Base-by-base conservation (phyloP, 176 grass and related monocot species). In the Oryza meridionalis region DNA sequence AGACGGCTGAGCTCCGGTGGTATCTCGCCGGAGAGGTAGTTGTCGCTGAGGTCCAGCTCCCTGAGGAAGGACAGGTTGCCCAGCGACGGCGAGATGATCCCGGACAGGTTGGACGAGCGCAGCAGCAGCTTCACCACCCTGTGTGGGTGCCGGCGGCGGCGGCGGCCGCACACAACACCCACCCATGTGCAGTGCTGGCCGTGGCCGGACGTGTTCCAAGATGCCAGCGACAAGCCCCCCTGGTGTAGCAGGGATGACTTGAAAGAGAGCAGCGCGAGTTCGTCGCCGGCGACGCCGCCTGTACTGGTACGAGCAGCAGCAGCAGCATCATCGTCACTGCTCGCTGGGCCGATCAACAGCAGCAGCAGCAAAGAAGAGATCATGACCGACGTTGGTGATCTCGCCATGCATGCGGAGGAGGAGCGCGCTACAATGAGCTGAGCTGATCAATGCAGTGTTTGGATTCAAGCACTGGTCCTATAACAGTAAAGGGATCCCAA, bases 201-300 rank as follows among this genome's bases (percentile, higher is more conserved):
- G 29, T 42, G 5, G 38, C 38, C 38, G 38, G 85, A 69, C 16
- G 22, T 13, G 21, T 84, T 91, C 85, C 85, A 87, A 9, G 80
- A 87, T 1, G 61, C 43, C 46, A 87, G 72, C 12, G 49, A 26
- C 58, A 37, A 0, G 75, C 70, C 10, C 61, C 79, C 17, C 7
- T 8, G 21, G n/a, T 14, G 43, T 6, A 90, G 59, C 11, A 69
- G 47, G 38, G 88, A 58, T 1, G 38, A 42, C 27, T 73, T 90
- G 22, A 90, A 90, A 17, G 83, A 90, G 6, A 90, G 43, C 14
- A 90, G 88, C 3, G 79, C 66, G 11, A 82, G 70, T 6, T 27
- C 27, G 16, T 49, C 26, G 6, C 8, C 44, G 10, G 44, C 44
- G 9, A 24, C 50, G 13, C 32, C 32, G 32, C 32, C 32, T 29